These are phyloP conservation scores for Lasiodiplodia sp. DNA, from an alignment of 2,329 filamentous ascomycete species.

Conservation along the genomic window DNA sequence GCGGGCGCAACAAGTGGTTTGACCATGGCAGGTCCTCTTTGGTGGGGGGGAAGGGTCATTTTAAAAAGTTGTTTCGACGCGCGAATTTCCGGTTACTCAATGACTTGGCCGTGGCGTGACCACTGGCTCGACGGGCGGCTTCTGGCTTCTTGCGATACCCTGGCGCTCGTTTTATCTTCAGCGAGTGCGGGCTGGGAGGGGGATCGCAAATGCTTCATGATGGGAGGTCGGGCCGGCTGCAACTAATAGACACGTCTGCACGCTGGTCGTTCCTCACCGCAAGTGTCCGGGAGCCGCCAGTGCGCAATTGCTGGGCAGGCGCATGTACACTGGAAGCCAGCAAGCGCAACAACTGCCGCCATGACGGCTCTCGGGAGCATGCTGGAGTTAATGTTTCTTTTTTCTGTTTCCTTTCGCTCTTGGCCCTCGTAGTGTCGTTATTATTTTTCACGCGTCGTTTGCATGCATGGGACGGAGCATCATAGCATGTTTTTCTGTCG, in stretches of 20 bases:
- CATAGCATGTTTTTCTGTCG: slow-evolving; percentile 31
- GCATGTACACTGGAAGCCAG: slow-evolving; percentile 18
- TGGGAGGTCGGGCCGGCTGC: slow-evolving; percentile 24
- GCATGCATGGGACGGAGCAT: slow-evolving; percentile 31
- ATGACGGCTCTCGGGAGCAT: not conserved
- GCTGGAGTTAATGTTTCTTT: slow-evolving; percentile 18
- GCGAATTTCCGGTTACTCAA: slow-evolving; percentile 23
- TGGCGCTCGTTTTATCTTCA: slow-evolving; percentile 25
- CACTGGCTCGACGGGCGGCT: slow-evolving; percentile 24
- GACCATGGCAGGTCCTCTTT: slow-evolving; percentile 7
- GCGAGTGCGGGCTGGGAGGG: slow-evolving; percentile 24
- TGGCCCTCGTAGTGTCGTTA: not conserved
- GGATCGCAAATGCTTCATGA: slow-evolving; percentile 17
- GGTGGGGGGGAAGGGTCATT: slow-evolving; percentile 16
- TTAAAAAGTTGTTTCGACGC: slow-evolving; percentile 27
- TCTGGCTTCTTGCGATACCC: slow-evolving; percentile 27
- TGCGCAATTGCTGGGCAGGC: slow-evolving; percentile 26
- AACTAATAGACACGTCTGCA: slow-evolving; percentile 26
- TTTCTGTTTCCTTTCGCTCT: slow-evolving; percentile 10
- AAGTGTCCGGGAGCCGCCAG: slow-evolving; percentile 18
- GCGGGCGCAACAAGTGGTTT: slow-evolving; percentile 14
- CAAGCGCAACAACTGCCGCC: slow-evolving; percentile 6
- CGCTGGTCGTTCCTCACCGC: slow-evolving; percentile 18
- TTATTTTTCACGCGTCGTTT: slow-evolving; percentile 10
- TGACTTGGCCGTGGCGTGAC: slow-evolving; percentile 18